Evolutionary conservation across 164 flowering plant species (phyloP).

Genomic region (Kingdonia uniflora): DNA sequence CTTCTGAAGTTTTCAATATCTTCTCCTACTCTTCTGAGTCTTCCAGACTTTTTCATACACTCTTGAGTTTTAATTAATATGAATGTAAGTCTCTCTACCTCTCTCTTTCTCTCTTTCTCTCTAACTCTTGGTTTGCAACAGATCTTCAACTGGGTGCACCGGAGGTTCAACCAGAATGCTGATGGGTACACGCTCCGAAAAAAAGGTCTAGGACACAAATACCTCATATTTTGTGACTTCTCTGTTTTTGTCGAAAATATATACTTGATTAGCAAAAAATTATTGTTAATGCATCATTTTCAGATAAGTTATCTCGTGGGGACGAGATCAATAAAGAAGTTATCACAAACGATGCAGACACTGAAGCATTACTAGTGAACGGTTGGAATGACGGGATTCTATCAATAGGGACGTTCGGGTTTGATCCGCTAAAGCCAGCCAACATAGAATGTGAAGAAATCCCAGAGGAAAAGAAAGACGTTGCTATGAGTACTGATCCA

Average conservation of each 20-base stretch:
- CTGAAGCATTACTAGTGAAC: conserved; percentile 28
- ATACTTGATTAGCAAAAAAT: neutral
- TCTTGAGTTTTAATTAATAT: neutral
- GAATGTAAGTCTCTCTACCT: neutral
- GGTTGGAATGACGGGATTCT: conserved; percentile 57
- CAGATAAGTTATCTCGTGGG: conserved; percentile 18
- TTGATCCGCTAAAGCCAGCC: conserved; percentile 22
- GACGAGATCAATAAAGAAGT: conserved; percentile 16
- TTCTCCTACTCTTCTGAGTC: too few relatives aligned
- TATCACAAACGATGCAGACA: conserved; percentile 20
- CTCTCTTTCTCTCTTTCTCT: neutral
- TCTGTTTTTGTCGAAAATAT: too few relatives aligned
- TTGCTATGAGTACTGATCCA: too few relatives aligned
- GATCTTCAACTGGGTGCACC: conserved; percentile 72
- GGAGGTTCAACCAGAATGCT: conserved; percentile 28
- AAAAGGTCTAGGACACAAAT: too few relatives aligned
- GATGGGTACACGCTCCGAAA: conserved; percentile 4
- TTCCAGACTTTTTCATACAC: too few relatives aligned
- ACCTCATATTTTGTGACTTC: too few relatives aligned
- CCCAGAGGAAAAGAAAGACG: too few relatives aligned
- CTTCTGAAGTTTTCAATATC: too few relatives aligned
- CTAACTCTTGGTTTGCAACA: conserved; percentile 6
- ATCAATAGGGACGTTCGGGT: conserved; percentile 64
- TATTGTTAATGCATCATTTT: neutral
- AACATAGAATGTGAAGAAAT: neutral